Evolutionary conservation across 805 yeast species (phyloP).

Genomic region (Jamesozyma hellenica): DNA sequence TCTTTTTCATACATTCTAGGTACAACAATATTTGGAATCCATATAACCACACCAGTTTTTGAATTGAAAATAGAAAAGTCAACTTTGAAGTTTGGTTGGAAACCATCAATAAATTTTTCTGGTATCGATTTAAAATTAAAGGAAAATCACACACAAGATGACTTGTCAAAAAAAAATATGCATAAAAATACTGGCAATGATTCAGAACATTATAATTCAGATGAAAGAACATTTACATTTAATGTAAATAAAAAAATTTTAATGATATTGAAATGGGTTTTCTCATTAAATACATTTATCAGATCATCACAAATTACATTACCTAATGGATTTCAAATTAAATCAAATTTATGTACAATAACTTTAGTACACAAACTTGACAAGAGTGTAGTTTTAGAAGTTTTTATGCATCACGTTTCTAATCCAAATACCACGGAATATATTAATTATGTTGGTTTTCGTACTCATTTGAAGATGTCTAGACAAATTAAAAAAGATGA

Average conservation of each 20-base stretch:
- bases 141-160: background rate
- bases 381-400: conserved; percentile 11
- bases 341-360: conserved; percentile 13
- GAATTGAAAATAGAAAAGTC: conserved; percentile 11
- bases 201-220: background rate
- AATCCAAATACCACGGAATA: conserved; percentile 9
- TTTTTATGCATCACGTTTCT: conserved; percentile 14
- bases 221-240: conserved; percentile 8
- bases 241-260: conserved; percentile 5
- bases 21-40: conserved; percentile 10
- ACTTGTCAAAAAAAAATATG: background rate
- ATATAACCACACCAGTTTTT: conserved; percentile 7
- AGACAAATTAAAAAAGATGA: conserved; percentile 1
- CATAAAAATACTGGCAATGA: background rate
- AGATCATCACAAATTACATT: conserved; percentile 7
- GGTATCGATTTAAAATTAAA: conserved; percentile 10
- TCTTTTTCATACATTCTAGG: conserved; percentile 14
- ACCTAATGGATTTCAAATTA: conserved; percentile 5
- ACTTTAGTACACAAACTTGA: conserved; percentile 11
- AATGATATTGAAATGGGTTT: conserved; percentile 8
- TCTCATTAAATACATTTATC: conserved; percentile 10
- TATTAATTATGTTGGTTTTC: conserved; percentile 15
- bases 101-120: conserved; percentile 13
- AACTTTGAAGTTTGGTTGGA: conserved; percentile 13
- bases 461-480: conserved; percentile 7